Evolutionary conservation across 805 yeast genomes (phyloP), one percentile per base, ranked within the genome.

Genomic region (Hanseniaspora taiwanica): DNA sequence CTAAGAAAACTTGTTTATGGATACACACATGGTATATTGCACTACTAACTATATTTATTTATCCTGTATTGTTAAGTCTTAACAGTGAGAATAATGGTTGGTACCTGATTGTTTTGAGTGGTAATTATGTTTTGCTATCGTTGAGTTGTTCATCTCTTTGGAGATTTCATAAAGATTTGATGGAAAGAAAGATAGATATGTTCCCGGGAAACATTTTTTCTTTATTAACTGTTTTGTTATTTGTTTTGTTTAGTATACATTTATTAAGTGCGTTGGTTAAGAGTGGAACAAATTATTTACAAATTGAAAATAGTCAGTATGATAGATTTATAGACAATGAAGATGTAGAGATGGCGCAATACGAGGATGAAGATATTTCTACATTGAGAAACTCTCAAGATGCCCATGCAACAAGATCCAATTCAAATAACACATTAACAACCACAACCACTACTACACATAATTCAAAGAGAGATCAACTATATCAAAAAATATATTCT

Each of bases 201-300:
- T 89, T 84, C 55, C 94, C 94, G 1, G 66, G 70, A 32, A 83
- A 83, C 54, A 78, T 81, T 1, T 86, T 86, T 58, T 61, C 72
- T 12, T 71, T 68, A 50, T 75, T 82, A 74, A 69, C 81, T 19
- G 63, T 71, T 53, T 70, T 81, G 9, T 59, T 85, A 43, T 58
- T 79, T 9, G 54, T 78, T 38, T 56, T 75, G 9, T 58, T 76
- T 2, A 42, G 69, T 2, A 58, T 64, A 2, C 94, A 83, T 47
- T 72, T 70, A 52, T 44, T 64, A 10, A 53, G 74, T 14, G 78
- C 85, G 0, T 48, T 77, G 6, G 51, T 80, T 25, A 59, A 65
- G 37, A 58, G 64, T 9, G 68, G 74, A 2, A 59, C 70, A 16
- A 62, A 58, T 14, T 40, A 24, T 21, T 40, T 23, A 13, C 21